A percentile compares a stretch with the other conserved stretches of the same genome.
These are phyloP conservation scores for Cryptococcus sp. DNA, from an alignment of 1,284 basidiomycete genomes.

Conservation along the genomic window DNA sequence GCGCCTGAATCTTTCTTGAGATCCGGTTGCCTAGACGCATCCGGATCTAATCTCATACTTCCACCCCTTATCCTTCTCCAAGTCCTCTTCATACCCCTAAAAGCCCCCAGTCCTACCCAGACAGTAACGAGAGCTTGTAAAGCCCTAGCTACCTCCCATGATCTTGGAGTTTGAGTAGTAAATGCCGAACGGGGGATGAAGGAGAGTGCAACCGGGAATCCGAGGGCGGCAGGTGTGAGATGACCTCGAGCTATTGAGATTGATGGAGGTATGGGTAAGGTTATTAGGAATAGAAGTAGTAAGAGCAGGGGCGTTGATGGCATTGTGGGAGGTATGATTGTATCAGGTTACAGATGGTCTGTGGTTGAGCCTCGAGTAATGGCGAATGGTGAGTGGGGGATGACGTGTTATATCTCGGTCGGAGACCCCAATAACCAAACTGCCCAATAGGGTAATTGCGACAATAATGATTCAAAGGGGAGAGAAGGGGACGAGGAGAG, in stretches of 20 bases:
- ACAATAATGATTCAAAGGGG: no score
- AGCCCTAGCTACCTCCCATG: not conserved
- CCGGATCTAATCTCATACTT: not conserved
- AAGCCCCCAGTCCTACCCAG: not conserved
- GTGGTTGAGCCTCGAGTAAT: no score
- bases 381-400: not conserved
- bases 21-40: no score
- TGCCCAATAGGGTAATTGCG: no score
- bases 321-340: no score
- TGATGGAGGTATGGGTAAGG: not conserved
- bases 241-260: not conserved
- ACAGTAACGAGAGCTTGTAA: not conserved
- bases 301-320: not conserved
- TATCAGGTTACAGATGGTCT: no score
- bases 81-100: not conserved
- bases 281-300: not conserved
- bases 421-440: not conserved
- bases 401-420: not conserved
- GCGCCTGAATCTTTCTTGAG: no score
- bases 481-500: no score
- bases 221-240: slow-evolving; percentile 2
- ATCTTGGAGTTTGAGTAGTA: not conserved
- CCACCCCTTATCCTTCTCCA: not conserved
- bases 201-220: not conserved
- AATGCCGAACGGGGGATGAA: not conserved